Percentiles rank a stretch among this genome's conserved stretches.
These are phyloP conservation scores for Thielaviopsis populi DNA, from an alignment of 2,329 filamentous ascomycete genomes.

Conservation along the genomic window DNA sequence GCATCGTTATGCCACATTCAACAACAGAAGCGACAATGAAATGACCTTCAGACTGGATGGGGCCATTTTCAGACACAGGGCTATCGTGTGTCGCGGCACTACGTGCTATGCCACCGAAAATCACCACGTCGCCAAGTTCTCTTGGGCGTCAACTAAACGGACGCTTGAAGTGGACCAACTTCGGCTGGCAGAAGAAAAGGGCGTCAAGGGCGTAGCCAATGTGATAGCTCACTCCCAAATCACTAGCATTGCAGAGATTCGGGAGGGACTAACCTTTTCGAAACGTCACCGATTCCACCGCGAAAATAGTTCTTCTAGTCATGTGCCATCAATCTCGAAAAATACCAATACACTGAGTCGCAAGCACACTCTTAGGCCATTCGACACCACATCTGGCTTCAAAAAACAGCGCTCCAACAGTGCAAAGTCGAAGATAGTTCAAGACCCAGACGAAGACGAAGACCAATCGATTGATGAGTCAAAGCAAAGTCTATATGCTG, in stretches of 20 bases:
- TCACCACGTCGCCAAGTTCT: not conserved
- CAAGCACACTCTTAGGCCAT: no score
- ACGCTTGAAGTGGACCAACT: not conserved
- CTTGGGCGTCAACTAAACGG: not conserved
- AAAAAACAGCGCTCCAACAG: no score
- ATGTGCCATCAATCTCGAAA: not conserved
- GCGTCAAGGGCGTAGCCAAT: not conserved
- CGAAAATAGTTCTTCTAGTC: not conserved
- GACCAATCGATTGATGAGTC: no score
- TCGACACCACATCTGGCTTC: no score
- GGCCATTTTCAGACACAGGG: not conserved
- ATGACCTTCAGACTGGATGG: not conserved
- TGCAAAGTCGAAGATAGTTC: no score
- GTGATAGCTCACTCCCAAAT: not conserved
- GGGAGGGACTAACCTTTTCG: not conserved
- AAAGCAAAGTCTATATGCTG: no score
- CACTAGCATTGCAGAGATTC: not conserved
- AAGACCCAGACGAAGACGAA: no score
- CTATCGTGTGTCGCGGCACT: not conserved
- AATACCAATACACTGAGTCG: no score
- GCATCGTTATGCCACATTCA: not conserved
- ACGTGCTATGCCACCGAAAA: not conserved
- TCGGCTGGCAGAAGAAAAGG: not conserved
- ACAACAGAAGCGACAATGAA: not conserved
- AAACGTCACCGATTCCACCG: not conserved